Base-by-base conservation (phyloP, 805 yeast genomes). In the Saturnispora gosingensis region DNA sequence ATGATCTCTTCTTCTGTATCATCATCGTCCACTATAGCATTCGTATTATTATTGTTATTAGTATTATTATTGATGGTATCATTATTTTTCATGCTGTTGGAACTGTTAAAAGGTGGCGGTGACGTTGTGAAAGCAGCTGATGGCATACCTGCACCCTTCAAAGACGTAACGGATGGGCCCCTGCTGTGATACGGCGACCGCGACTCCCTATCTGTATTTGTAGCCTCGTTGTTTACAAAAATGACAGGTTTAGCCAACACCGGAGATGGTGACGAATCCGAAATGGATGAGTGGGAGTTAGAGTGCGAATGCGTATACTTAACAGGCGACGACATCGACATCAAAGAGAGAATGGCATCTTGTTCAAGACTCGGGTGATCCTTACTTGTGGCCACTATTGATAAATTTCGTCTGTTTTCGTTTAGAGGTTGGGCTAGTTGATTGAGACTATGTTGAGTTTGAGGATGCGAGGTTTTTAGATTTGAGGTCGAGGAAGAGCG, bases 281-380 rank as follows among this genome's bases (percentile, higher is more conserved):
- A 50, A 7, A 30, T 35, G 24, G 54, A 49, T 13, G 58, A 46
- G 18, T 38, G 42, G 20, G 42, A 38, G 13, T 20, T 38, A 2
- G 54, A 52, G 1, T 35, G 51, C 3, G 54, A 46, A 13, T 45
- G 51, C 13, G 53, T 16, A 39, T 53, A 56, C 35, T 65, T 68
- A 13, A 61, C 62, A 7, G 83, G 82, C 1, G 81, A 75, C 7
- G 82, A 72, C 40, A 78, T 66, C 38, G 81, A 75, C 73, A 78
- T 78, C 49, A 78, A 67, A 22, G 82, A 76, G 59, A 73, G 66
- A 10, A 78, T 74, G 6, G 83, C 83, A 46, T 78, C 82, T 58
- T 77, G 77, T 55, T 78, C 83, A 62, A 55, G 65, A 62, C 54
- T 63, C 56, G 48, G 62, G 27, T 62, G 66, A 51, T 47, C 24